phyloP scores from a whole-genome alignment of 2,329 filamentous ascomycete genomes.

The Penicillium rolfsii region DNA sequence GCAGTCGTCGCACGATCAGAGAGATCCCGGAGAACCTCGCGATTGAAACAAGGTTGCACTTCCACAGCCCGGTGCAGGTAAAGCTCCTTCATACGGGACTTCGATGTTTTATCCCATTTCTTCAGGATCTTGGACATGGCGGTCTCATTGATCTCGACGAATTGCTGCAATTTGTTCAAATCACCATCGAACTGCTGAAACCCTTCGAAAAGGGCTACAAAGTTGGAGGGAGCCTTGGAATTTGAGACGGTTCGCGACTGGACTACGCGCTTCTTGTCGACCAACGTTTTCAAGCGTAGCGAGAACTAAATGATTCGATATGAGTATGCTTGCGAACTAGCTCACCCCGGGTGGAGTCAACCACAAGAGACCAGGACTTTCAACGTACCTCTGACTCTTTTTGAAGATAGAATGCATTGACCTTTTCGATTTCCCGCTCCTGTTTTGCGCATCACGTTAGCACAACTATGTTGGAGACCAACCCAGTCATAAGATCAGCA shows the following conservation, averaged over 20 bases:
- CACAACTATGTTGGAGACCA: background rate
- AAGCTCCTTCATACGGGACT: conserved; percentile 96
- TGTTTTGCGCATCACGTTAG: conserved; percentile 43
- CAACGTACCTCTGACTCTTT: conserved; percentile 89
- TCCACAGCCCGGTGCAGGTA: conserved; percentile 96
- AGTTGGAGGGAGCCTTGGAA: conserved; percentile 88
- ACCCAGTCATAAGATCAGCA: background rate
- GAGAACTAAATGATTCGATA: conserved; percentile 67
- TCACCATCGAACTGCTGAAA: conserved; percentile 97
- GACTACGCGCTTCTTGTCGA: conserved; percentile 93
- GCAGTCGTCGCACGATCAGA: conserved; percentile 98
- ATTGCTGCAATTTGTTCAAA: conserved; percentile 94
- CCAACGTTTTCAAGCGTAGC: conserved; percentile 83
- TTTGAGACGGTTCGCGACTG: conserved; percentile 75
- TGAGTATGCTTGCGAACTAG: background rate
- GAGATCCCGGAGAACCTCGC: conserved; percentile 92
- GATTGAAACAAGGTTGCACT: conserved; percentile 97
- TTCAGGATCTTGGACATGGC: conserved; percentile 98
- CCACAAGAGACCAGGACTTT: background rate
- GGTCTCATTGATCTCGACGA: conserved; percentile 96
- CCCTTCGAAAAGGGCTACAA: conserved; percentile 92
- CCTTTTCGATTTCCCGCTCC: conserved; percentile 98
- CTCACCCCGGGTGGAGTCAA: background rate
- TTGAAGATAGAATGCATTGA: conserved; percentile 96
- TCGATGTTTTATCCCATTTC: conserved; percentile 99